Percentiles rank a stretch among this genome's conserved stretches.
These are phyloP conservation scores for Boletus coccyginus DNA, from an alignment of 768 basidiomycete species.

Conservation along the genomic window DNA sequence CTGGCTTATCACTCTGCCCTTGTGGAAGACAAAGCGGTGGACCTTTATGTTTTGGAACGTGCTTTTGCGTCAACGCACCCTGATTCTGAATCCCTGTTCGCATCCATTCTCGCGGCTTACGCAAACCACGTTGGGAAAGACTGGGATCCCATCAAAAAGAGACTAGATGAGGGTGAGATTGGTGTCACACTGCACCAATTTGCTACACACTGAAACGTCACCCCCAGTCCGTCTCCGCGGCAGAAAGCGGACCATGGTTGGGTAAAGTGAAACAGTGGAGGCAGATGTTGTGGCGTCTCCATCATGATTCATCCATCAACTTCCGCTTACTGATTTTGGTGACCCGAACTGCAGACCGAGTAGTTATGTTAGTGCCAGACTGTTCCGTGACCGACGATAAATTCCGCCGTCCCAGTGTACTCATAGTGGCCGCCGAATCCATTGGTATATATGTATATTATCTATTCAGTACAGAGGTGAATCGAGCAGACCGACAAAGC, in stretches of 20 bases:
- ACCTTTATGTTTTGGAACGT: conserved; percentile 95
- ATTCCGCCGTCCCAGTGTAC: not conserved
- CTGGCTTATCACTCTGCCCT: conserved; percentile 79
- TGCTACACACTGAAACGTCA: conserved; percentile 4
- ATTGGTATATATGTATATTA: not conserved
- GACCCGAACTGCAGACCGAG: not conserved
- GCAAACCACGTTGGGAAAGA: conserved; percentile 57
- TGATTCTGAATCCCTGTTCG: conserved; percentile 75
- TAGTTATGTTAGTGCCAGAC: not conserved
- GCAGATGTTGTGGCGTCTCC: not conserved
- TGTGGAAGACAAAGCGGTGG: conserved; percentile 94
- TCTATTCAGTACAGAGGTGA: not conserved
- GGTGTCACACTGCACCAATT: not conserved
- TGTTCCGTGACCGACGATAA: not conserved
- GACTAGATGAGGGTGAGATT: conserved; percentile 71
- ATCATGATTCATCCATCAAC: not conserved
- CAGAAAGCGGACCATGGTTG: conserved; percentile 92
- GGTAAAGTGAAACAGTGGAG: conserved; percentile 27
- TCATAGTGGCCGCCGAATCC: not conserved
- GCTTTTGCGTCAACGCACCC: conserved; percentile 97
- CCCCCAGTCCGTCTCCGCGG: conserved; percentile 75
- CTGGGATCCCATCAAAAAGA: conserved; percentile 59
- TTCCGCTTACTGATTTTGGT: not conserved
- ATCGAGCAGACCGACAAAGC: not conserved
- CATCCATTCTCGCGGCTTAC: too few relatives aligned